A percentile compares a stretch with the other conserved stretches of the same genome.
Evolutionary conservation across 352 stramenopile species (phyloP).

Genomic region (Saprolegnia diclina): DNA sequence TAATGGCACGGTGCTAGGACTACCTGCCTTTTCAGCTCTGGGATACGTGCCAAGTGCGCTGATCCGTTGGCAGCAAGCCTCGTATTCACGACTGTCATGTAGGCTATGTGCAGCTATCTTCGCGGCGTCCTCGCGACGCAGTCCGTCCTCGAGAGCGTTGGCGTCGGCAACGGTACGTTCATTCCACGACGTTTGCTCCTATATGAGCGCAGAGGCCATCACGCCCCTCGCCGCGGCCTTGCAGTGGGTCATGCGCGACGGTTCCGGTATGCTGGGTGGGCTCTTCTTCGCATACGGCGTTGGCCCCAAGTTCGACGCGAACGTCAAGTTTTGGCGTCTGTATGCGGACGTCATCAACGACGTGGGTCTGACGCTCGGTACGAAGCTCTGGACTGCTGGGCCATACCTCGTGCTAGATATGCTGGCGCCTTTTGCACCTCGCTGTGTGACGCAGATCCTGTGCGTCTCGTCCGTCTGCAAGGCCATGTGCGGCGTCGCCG

Average conservation of each 20-base stretch:
- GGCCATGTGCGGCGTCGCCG: slow-evolving; percentile 92
- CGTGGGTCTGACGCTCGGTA: slow-evolving; percentile 84
- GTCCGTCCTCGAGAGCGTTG: slow-evolving; percentile 89
- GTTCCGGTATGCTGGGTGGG: slow-evolving; percentile 83
- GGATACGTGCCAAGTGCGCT: slow-evolving; percentile 85
- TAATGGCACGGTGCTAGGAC: slow-evolving; percentile 32
- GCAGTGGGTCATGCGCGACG: slow-evolving; percentile 71
- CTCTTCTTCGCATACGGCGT: slow-evolving; percentile 92
- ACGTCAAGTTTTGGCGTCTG: slow-evolving; percentile 95
- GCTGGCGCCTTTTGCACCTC: slow-evolving; percentile 65
- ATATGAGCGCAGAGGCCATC: slow-evolving; percentile 40
- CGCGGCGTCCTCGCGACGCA: slow-evolving; percentile 89
- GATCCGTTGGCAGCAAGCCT: background rate
- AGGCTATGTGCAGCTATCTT: slow-evolving; percentile 91
- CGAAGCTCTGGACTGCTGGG: background rate
- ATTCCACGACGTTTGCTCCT: background rate
- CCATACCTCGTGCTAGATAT: slow-evolving; percentile 38
- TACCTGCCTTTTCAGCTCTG: slow-evolving; percentile 95
- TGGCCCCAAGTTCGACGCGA: slow-evolving; percentile 86
- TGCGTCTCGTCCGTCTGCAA: slow-evolving; percentile 90
- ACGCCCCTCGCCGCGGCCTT: slow-evolving; percentile 67
- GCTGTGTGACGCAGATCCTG: slow-evolving; percentile 57
- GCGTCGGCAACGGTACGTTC: slow-evolving; percentile 77
- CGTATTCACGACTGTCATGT: background rate
- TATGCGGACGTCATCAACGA: slow-evolving; percentile 97